Evolutionary conservation across 345 rosid species (phyloP), one percentile per base, ranked within the genome.

Genomic region (Diplotaxis tenuifolia): DNA sequence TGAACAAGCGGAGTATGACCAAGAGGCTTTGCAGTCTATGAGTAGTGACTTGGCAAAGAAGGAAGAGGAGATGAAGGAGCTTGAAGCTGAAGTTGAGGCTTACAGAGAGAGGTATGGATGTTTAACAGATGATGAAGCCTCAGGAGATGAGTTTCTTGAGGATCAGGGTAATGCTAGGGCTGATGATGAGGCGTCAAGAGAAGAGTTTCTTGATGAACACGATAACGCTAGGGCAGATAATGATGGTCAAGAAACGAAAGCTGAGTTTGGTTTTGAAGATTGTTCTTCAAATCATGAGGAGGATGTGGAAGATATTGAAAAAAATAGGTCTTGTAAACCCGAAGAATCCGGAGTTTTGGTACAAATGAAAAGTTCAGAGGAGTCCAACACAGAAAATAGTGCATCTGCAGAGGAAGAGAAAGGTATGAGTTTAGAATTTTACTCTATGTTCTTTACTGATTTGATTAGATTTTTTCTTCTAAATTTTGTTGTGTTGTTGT

Each of bases 1-100:
- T 73, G 98, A 95, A 78, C 92, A 92, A 78, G 96, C 96, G 12
- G 93, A 92, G 75, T 95, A 88, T 60, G 98, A 92, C 53, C 84
- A 92, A 71, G 98, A 95, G 79, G 89, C 90, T 9, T 75, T 95
- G 49, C 97, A 90, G 73, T 83, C 85, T 34, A 78, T 85, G 49
- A 83, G 69, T 8, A 82, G 78, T 60, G 70, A 86, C 71, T 82
- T 90, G 19, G 54, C 40, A 2, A 89, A 87, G 75, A 83, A 86
- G 56, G 94, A 92, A 50, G 91, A 83, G 29, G 90, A 86, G 32
- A 42, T 91, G 31, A 86, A 82, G 78, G 82, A 70, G 12, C 71
- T 88, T 50, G 92, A 83, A 85, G 84, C 78, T 61, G 96, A 90
- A 67, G 69, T 92, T 28, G 91, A 86, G n/a, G 88, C 70, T 38